phyloP scores from a whole-genome alignment of 768 basidiomycete species.

The Russula sp. region DNA sequence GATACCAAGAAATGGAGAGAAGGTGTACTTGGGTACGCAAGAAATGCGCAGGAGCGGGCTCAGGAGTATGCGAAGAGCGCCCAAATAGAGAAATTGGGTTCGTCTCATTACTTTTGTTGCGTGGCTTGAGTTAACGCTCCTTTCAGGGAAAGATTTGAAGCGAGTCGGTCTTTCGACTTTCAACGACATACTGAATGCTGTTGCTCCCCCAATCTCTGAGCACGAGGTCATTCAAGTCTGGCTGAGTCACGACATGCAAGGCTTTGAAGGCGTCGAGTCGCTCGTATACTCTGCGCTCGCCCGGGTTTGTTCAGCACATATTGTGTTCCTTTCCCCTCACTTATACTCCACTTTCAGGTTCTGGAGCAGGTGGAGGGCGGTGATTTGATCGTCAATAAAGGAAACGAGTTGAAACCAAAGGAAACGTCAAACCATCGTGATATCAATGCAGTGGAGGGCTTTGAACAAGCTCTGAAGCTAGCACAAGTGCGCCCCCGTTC shows the following conservation, averaged over 20 bases:
- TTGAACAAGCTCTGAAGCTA: constrained; percentile 76
- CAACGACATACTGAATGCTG: constrained; percentile 88
- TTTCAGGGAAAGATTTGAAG: constrained; percentile 80
- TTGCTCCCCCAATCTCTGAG: constrained; percentile 96
- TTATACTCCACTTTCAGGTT: constrained; percentile 37
- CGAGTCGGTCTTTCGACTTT: constrained; percentile 82
- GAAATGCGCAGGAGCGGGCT: constrained; percentile 37
- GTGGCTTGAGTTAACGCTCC: constrained; percentile 13
- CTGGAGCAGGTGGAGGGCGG: constrained; percentile 95
- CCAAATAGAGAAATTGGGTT: constrained; percentile 89
- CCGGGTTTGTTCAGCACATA: constrained; percentile 43
- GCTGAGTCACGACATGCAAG: constrained; percentile 94
- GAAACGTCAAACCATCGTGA: constrained; percentile 49
- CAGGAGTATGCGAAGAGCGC: constrained; percentile 71
- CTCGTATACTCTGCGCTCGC: constrained; percentile 86
- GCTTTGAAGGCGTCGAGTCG: constrained; percentile 91
- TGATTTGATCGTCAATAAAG: constrained; percentile 81
- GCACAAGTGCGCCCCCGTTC: constrained; percentile 53
- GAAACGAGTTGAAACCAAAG: constrained; percentile 68
- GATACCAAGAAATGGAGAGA: constrained; percentile 87
- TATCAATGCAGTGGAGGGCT: constrained; percentile 76
- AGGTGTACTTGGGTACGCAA: constrained; percentile 79
- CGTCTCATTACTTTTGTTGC: constrained; percentile 22
- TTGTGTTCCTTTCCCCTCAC: neutral
- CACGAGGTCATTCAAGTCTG: constrained; percentile 97